Conservation (phyloP, 106 monocot genomes). For the Dendrobium huoshanense region DNA sequence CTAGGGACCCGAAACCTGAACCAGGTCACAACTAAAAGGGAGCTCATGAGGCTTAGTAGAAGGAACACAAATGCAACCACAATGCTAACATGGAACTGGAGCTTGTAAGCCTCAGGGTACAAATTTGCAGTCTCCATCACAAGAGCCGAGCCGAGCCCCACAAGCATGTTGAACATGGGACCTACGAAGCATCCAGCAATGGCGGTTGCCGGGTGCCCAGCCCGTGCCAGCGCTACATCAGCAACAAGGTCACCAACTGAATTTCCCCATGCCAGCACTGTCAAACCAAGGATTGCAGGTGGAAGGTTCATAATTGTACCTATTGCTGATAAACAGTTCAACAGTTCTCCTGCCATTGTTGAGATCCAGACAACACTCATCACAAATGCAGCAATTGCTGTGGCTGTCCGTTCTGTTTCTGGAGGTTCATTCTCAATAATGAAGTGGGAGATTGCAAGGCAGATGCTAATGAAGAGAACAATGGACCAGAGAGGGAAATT, state of each 20-base stretch:
- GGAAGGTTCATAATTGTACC: constrained; percentile 65
- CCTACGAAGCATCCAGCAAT: constrained; percentile 98
- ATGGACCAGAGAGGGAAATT: constrained; percentile 69
- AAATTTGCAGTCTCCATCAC: constrained; percentile 55
- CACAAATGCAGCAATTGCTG: constrained; percentile 50
- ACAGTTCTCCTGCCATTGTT: constrained; percentile 83
- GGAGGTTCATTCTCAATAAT: constrained; percentile 60
- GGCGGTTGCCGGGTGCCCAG: constrained; percentile 76
- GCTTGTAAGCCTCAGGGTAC: constrained; percentile 65
- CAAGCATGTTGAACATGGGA: constrained; percentile 97
- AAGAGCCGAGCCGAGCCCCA: constrained; percentile 73
- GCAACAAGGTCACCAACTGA: constrained; percentile 90
- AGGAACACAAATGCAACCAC: constrained; percentile 94
- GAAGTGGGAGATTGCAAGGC: constrained; percentile 48
- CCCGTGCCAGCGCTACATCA: constrained; percentile 79
- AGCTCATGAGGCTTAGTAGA: constrained; percentile 78
- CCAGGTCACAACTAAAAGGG: constrained; percentile 87
- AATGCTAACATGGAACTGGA: constrained; percentile 63
- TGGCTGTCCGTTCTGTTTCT: constrained; percentile 25
- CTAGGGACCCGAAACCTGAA: constrained; percentile 77
- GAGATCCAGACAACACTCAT: constrained; percentile 99
- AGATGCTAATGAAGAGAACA: constrained; percentile 45
- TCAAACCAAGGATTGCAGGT: constrained; percentile 78
- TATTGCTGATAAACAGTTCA: constrained; percentile 56
- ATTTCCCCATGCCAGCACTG: constrained; percentile 96